Conservation (phyloP, 257 asterid genomes). For the Gynochthodes officinalis region DNA sequence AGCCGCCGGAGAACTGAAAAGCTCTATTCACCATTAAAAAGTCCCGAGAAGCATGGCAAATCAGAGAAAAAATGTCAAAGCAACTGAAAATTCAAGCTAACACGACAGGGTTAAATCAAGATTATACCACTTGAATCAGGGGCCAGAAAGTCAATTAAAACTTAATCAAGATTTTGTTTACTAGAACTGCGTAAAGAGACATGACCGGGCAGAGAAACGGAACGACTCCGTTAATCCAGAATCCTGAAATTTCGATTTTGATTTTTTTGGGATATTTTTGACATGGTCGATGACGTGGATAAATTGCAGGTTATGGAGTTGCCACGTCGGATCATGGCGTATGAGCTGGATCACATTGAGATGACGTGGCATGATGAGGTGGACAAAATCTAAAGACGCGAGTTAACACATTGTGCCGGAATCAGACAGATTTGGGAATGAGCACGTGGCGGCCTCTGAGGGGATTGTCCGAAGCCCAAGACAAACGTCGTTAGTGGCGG, state of each 20-base stretch:
- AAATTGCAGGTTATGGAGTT: conserved; percentile 23
- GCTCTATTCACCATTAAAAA: conserved; percentile 23
- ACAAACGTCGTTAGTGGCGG: conserved; percentile 26
- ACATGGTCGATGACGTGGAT: conserved; percentile 34
- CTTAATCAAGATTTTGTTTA: not conserved
- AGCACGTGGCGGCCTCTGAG: conserved; percentile 41
- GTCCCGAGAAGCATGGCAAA: conserved; percentile 9
- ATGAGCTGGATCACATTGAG: conserved; percentile 18
- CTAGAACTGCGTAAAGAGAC: not conserved
- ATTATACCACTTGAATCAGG: conserved; percentile 9
- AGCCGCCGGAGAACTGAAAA: conserved; percentile 10
- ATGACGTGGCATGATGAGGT: conserved; percentile 29
- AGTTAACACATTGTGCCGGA: conserved; percentile 29
- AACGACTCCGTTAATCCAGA: not conserved
- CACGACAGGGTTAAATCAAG: conserved; percentile 2
- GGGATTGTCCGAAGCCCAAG: not conserved
- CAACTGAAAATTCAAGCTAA: conserved; percentile 21
- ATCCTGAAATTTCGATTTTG: not conserved
- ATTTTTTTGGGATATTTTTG: conserved; percentile 5
- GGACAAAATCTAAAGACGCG: conserved; percentile 56
- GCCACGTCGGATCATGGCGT: conserved; percentile 34
- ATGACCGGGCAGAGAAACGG: conserved; percentile 10
- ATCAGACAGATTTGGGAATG: conserved; percentile 37
- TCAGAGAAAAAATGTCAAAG: conserved; percentile 21
- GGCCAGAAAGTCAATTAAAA: conserved; percentile 1